Evolutionary conservation across 441 rosid genomes (phyloP), one percentile per base, ranked within the genome.

Genomic region (Mallotus repandus): DNA sequence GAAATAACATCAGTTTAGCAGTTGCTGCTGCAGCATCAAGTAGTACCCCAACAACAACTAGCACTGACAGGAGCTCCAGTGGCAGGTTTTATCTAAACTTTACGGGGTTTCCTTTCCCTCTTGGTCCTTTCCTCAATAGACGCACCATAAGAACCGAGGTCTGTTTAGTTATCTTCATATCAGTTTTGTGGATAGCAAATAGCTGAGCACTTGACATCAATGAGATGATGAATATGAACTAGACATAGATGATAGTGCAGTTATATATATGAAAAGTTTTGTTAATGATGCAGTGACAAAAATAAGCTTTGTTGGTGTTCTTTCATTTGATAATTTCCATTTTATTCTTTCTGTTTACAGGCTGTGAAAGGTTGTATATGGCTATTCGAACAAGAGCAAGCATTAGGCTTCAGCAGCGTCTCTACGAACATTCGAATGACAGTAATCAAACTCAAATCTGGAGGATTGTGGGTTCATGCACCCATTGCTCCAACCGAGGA

Each of bases 401-500:
- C 98, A 50, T 81, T 96, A 81, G 99, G 99, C 22, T 93, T 95
- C 88, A 95, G 98, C 85, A 93, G 98, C n/a, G 97, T 95, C 64
- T 95, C 99, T 0, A 93, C 97, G 6, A 94, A 94, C 79, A 92
- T 89, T 67, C 84, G 97, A 25, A 94, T 92, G 99, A 93, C 97
- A 7, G 91, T 89, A 67, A 93, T 96, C 88, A 96, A 91, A 79
- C 91, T 96, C 49, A 93, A 93, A 85, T 91, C 98, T 61, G 98
- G 97, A 63, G 98, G 99, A n/a, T 80, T 93, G 77, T 93, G 98
- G 98, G 91, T 96, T 71, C 99, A 96, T 81, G 99, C 99, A n/a
- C 98, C 99, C 43, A 86, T 95, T 81, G 99, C 98, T 80, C 98
- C 99, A 19, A 93, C 99, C 55, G 81, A 86, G 86, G 98, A 95